These are phyloP conservation scores for Anaeromyces robustus DNA, from an alignment of 192 early-diverging fungal species.

Conservation along the genomic window DNA sequence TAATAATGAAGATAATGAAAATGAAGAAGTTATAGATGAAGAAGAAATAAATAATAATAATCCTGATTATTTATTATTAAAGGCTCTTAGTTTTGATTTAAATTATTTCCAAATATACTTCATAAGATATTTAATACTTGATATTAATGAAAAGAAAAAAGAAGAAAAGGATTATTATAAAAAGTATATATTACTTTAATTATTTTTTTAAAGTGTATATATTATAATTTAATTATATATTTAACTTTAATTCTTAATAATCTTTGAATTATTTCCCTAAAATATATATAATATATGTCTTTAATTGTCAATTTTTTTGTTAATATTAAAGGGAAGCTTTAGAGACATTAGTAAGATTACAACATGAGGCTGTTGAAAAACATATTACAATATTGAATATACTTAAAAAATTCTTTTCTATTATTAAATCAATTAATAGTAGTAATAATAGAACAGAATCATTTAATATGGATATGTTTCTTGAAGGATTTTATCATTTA, in stretches of 20 bases:
- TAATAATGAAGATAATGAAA: neutral
- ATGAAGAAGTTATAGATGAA: neutral
- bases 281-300: too few relatives aligned
- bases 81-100: neutral
- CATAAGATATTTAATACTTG: neutral
- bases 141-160: neutral
- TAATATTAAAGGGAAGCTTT: neutral
- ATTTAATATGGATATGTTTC: neutral
- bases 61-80: neutral
- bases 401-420: neutral
- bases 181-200: neutral
- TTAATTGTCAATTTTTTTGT: too few relatives aligned
- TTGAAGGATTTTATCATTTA: neutral
- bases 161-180: neutral
- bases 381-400: neutral
- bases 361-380: neutral
- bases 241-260: too few relatives aligned
- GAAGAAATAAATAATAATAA: neutral
- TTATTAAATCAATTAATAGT: neutral
- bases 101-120: neutral
- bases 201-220: too few relatives aligned
- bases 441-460: neutral
- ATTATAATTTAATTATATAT: too few relatives aligned
- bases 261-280: too few relatives aligned
- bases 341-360: neutral